Evolutionary conservation across 176 grass and related monocot genomes (phyloP).

Genomic region (Rhynchospora tenuis): DNA sequence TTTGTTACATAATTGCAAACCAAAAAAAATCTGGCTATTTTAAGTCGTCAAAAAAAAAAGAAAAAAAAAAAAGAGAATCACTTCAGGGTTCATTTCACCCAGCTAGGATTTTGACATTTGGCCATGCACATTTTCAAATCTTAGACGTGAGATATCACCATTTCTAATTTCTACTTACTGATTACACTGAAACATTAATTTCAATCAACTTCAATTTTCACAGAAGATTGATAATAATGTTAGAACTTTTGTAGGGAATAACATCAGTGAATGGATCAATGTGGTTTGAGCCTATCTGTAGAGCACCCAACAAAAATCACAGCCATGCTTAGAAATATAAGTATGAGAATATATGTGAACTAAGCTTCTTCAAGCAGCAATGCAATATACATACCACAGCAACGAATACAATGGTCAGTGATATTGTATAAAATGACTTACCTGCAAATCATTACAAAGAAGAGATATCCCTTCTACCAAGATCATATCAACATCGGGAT

Average conservation of each 20-base stretch:
- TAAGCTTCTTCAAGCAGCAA: neutral
- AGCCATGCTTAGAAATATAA: neutral
- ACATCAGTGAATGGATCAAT: neutral
- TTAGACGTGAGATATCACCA: no score
- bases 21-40: conserved; percentile 17
- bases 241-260: neutral
- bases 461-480: conserved; percentile 93
- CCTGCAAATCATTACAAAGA: conserved; percentile 83
- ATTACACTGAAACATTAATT: neutral
- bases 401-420: neutral
- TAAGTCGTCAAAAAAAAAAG: neutral
- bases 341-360: neutral
- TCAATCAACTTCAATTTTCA: neutral
- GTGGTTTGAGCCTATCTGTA: neutral
- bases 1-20: neutral
- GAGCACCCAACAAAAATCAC: neutral
- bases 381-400: neutral
- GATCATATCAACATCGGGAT: conserved; percentile 86
- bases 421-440: conserved; percentile 29
- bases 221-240: neutral
- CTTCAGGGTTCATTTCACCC: neutral
- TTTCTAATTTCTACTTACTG: neutral
- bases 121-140: neutral
- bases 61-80: no score
- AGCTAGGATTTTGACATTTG: neutral